Evolutionary conservation across 108 stramenopile genomes (phyloP), one percentile per base, ranked within the genome.

Genomic region (Cyclotella sp.): DNA sequence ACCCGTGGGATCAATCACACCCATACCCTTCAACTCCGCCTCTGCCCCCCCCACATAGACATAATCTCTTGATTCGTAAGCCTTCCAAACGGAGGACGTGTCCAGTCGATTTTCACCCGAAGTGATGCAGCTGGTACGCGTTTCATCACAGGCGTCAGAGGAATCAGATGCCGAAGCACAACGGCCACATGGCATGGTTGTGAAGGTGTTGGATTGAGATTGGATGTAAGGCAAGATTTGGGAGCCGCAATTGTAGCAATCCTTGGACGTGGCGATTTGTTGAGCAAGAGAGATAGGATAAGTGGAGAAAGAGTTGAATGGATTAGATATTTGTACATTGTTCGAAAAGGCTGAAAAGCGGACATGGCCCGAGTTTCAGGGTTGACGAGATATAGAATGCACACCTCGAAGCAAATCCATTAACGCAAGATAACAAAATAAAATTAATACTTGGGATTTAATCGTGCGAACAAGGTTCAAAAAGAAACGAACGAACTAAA

Each of bases 31-130:
- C 26, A 71, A 59, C 21, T 76, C 76, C 12, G 12, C 53, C 22
- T 82, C 73, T 19, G 77, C 72, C 0, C 84, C 84, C 9, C 81
- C 86, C 0, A 84, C 71, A 46, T 84, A 84, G 18, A 74, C 45
- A 45, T 72, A 64, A 63, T 87, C 86, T 21, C 71, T 45, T 16
- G 80, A 81, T 58, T 87, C 84, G 61, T 82, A 84, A 19, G 80
- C 86, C 0, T 69, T 73, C 81, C 84, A 87, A 12, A 68, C 53
- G 42, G 66, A 68, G 28, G 83, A 81, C 44, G 54, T 49, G 54
- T 82, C 85, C 28, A 67, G 58, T 19, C 74, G 51, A 28, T 73
- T 75, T 49, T 60, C 57, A 6, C 69, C 82, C 3, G 69, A 22
- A 16, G 47, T 66, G 41, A 70, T 53, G 43, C 79, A 79, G 9